A percentile compares a stretch with the other conserved stretches of the same genome.
Conservation (phyloP, 306 rosid species). For the Senna tora region DNA sequence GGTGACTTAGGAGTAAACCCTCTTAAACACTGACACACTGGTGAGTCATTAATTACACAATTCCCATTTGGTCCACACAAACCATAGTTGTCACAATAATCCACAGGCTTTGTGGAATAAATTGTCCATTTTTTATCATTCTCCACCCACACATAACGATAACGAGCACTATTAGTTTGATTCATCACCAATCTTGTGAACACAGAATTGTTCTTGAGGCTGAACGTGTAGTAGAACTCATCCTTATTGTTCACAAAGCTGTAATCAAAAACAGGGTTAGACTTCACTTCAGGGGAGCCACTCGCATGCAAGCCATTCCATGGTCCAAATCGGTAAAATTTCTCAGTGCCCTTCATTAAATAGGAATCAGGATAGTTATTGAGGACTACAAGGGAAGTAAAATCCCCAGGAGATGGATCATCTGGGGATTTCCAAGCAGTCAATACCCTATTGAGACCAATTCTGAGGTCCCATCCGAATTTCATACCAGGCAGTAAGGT, state of each 20-base stretch:
- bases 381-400: background rate
- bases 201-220: background rate
- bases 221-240: background rate
- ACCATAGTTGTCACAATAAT: background rate
- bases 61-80: constrained; percentile 4
- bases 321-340: background rate
- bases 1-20: constrained; percentile 8
- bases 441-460: constrained; percentile 25
- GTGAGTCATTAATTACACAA: background rate
- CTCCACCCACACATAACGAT: constrained; percentile 14
- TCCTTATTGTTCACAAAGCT: background rate
- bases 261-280: background rate
- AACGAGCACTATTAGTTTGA: background rate
- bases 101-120: background rate
- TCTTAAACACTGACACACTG: background rate
- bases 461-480: constrained; percentile 45
- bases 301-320: constrained; percentile 14
- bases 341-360: background rate
- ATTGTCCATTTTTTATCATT: background rate
- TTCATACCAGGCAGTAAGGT: constrained; percentile 50
- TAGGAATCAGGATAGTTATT: background rate
- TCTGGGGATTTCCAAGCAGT: constrained; percentile 45
- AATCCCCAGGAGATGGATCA: constrained; percentile 46
- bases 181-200: background rate
- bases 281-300: constrained; percentile 1